Percentiles rank a stretch among this genome's conserved stretches.
Evolutionary conservation across 164 flowering plant genomes (phyloP).

Genomic region (Platanus orientalis): DNA sequence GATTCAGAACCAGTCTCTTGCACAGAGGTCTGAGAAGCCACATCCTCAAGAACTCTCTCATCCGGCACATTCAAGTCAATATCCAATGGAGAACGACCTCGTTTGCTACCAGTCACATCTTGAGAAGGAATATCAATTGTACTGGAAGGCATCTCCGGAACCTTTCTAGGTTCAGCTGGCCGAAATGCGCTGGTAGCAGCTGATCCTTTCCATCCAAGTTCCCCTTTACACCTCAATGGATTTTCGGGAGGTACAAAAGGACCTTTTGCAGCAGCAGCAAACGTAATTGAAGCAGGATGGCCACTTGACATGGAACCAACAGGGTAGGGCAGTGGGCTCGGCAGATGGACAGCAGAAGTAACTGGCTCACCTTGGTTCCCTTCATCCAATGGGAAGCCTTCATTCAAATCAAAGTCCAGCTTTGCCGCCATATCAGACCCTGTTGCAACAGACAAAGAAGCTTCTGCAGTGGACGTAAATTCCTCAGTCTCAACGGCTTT

Average conservation of each 20-base stretch:
- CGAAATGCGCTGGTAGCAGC: constrained; percentile 99
- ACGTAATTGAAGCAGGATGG: constrained; percentile 62
- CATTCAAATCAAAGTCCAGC: constrained; percentile 86
- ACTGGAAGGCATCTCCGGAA: constrained; percentile 32
- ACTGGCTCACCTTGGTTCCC: constrained; percentile 42
- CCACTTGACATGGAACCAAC: constrained; percentile 35
- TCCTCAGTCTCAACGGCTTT: constrained; percentile 39
- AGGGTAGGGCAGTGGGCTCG: constrained; percentile 38
- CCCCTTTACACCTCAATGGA: constrained; percentile 49
- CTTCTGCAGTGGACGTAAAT: constrained; percentile 38
- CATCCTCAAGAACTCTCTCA: constrained; percentile 60
- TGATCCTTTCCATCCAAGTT: constrained; percentile 94
- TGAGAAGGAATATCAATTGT: constrained; percentile 14
- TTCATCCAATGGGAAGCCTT: constrained; percentile 74
- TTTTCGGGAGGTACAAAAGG: constrained; percentile 76
- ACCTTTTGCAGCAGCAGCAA: constrained; percentile 90
- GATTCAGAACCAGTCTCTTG: constrained; percentile 13
- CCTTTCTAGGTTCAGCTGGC: constrained; percentile 87
- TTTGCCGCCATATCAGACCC: constrained; percentile 39
- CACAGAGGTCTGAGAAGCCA: constrained; percentile 29
- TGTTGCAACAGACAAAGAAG: constrained; percentile 28
- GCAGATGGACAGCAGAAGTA: constrained; percentile 27
- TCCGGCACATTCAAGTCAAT: constrained; percentile 85
- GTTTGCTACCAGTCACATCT: constrained; percentile 38
- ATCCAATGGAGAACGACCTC: constrained; percentile 48